Percentiles rank a stretch among this genome's conserved stretches.
Conservation (phyloP, 108 stramenopile genomes). For the Discostella stelligeroides region DNA sequence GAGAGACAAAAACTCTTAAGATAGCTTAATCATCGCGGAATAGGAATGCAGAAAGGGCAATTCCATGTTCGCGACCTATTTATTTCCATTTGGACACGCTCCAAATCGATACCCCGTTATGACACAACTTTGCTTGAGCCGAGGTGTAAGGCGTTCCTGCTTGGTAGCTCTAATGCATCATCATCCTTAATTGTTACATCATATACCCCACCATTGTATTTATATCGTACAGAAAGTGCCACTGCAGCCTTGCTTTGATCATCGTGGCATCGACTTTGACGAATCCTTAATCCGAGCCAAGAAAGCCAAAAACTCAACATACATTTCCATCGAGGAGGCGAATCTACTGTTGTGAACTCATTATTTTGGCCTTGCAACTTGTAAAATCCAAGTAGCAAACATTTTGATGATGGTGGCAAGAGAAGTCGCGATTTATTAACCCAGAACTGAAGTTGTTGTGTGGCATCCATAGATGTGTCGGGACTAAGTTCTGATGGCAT, state of each 20-base stretch:
- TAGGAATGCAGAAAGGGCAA: too few relatives aligned
- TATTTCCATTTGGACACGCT: neutral
- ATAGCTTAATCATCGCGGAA: too few relatives aligned
- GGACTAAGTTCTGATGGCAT: neutral
- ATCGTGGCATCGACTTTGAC: neutral
- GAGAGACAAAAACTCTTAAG: too few relatives aligned
- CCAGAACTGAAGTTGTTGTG: slow-evolving; percentile 77
- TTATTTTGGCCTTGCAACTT: slow-evolving; percentile 22
- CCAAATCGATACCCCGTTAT: slow-evolving; percentile 7
- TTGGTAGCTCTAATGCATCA: slow-evolving; percentile 37
- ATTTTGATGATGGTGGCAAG: slow-evolving; percentile 63
- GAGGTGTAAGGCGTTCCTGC: slow-evolving; percentile 22
- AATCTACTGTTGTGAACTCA: neutral
- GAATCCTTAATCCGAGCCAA: neutral
- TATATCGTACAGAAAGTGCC: slow-evolving; percentile 32
- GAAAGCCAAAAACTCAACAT: neutral
- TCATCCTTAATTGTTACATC: slow-evolving; percentile 47
- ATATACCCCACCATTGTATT: slow-evolving; percentile 33
- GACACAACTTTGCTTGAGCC: slow-evolving; percentile 27
- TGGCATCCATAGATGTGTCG: slow-evolving; percentile 58
- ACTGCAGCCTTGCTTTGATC: neutral
- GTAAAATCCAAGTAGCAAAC: slow-evolving; percentile 76
- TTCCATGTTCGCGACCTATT: neutral
- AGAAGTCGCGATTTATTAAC: slow-evolving; percentile 53
- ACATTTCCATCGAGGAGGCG: neutral